Evolutionary conservation across 352 stramenopile genomes (phyloP), one percentile per base, ranked within the genome.

Genomic region (Globisporangium perplexum): DNA sequence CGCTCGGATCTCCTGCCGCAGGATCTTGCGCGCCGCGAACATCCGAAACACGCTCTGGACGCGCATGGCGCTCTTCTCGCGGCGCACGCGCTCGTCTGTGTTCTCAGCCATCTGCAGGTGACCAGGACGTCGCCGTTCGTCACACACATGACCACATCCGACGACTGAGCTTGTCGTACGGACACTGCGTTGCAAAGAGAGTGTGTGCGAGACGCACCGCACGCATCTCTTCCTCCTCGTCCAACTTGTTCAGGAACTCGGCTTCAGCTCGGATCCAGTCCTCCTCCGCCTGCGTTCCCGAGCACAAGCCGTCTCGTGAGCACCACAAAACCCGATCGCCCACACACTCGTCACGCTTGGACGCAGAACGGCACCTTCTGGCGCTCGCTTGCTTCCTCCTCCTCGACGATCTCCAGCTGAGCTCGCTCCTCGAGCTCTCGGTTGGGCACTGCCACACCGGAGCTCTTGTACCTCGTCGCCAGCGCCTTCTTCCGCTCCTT

Each of bases 1-100:
- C 28, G 62, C 49, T 17, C 65, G 56, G 41, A 90, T 73, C 54
- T 84, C 69, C 12, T 63, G 47, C 10, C 75, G 70, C 14, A 92
- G 65, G 3, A 70, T 50, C 53, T 76, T 74, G 10, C 73, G 63
- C 4, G 78, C 78, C 4, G 68, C 54, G 47, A 77, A 88, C 66
- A 79, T 71, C 5, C 77, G 77, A 31, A 76, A 86, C 3, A 63
- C 77, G 35, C 74, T 74, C 53, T 90, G 77, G 38, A 92, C 66
- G 3, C 52, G 24, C 11, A 87, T 22, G 2, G 68, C 66, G 35
- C 68, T 80, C 42, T 72, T 71, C 45, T 84, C 60, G 4, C 70
- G 68, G 45, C 53, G 55, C 35, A 47, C 31, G n/a, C 63, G 52
- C 30, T 77, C 66, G 3, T 74, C 60, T 0, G 66, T 42, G 23